These are phyloP conservation scores for Nothophytophthora sp. DNA, from an alignment of 352 stramenopile genomes.

Conservation along the genomic window DNA sequence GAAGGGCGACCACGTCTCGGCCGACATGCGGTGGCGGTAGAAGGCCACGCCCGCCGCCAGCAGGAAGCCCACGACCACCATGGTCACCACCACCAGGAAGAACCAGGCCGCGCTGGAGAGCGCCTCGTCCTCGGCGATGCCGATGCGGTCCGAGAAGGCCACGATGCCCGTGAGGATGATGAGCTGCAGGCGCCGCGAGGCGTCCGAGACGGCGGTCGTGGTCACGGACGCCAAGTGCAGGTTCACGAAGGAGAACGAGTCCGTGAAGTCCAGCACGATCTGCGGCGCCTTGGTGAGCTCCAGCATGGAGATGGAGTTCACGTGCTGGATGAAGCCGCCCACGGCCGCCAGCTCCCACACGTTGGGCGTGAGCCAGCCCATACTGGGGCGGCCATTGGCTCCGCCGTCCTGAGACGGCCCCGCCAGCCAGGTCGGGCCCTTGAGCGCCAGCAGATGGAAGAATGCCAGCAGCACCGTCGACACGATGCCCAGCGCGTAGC, in stretches of 20 bases:
- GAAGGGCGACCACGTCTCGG: constrained; percentile 22
- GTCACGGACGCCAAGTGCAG: constrained; percentile 48
- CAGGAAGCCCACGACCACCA: constrained; percentile 45
- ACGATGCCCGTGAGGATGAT: constrained; percentile 73
- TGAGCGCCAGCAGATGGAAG: constrained; percentile 56
- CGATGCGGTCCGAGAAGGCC: constrained; percentile 65
- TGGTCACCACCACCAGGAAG: constrained; percentile 42
- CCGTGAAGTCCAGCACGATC: constrained; percentile 71
- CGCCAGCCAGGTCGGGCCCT: constrained; percentile 40
- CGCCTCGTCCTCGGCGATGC: constrained; percentile 50
- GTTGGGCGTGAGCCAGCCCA: constrained; percentile 56
- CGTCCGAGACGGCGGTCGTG: constrained; percentile 27
- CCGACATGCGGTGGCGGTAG: constrained; percentile 25
- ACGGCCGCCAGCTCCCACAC: constrained; percentile 68
- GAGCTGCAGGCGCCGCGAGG: constrained; percentile 38
- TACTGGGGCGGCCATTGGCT: constrained; percentile 15
- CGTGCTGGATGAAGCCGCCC: constrained; percentile 68
- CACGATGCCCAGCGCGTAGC: constrained; percentile 51
- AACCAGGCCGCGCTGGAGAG: constrained; percentile 40
- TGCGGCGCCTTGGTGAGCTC: constrained; percentile 75
- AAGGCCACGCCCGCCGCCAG: constrained; percentile 19
- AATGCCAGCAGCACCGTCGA: constrained; percentile 49
- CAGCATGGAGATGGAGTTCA: constrained; percentile 75
- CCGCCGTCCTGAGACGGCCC: constrained; percentile 14
- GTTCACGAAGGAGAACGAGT: constrained; percentile 77